Base-by-base conservation (phyloP, 1,284 basidiomycete species). In the Leucoagaricus sp. region DNA sequence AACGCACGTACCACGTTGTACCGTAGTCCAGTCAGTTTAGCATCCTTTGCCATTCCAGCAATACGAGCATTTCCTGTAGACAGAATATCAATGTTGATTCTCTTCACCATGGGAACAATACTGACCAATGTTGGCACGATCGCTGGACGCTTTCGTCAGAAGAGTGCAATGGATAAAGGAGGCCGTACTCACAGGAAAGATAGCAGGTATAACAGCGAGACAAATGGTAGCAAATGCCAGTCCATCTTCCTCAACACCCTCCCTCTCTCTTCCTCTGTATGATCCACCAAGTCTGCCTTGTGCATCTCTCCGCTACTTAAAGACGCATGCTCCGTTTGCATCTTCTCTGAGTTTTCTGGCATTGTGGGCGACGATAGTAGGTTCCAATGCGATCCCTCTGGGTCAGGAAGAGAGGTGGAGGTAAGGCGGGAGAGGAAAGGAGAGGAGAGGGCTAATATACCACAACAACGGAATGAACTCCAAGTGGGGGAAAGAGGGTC, bases 121-220 rank as follows among this genome's bases (percentile, higher is more conserved):
- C 62, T 38, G 59, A 72, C 73, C 71, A 51, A 75, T 68, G 53
- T 75, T 75, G 33, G 69, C 64, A 31, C 73, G 69, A 65, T 75
- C 73, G 45, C 73, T 75, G 48, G 2, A n/a, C 6, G 6, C 26
- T 15, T 33, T 6, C 4, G 47, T n/a, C 8, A 31, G 15, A 38
- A 45, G n/a, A 17, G 26, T 29, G 31, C 28, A 23, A 26, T n/a
- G 36, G 26, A n/a, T 44, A 17, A 42, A 49, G 7, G 25, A 6
- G 15, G 28, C 5, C n/a, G n/a, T n/a, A 68, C 80, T 67, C 61
- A 83, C 81, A 82, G 63, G 64, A 82, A 83, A 1, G 76, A 82
- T 55, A 82, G 75, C 40, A 88, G 74, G 65, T 87, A 87, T n/a
- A 88, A 70, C 25, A 86, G 63, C 6, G 79, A 77, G 40, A 83